Evolutionary conservation across 257 asterid genomes (phyloP).

Genomic region (Solanum neorickii): DNA sequence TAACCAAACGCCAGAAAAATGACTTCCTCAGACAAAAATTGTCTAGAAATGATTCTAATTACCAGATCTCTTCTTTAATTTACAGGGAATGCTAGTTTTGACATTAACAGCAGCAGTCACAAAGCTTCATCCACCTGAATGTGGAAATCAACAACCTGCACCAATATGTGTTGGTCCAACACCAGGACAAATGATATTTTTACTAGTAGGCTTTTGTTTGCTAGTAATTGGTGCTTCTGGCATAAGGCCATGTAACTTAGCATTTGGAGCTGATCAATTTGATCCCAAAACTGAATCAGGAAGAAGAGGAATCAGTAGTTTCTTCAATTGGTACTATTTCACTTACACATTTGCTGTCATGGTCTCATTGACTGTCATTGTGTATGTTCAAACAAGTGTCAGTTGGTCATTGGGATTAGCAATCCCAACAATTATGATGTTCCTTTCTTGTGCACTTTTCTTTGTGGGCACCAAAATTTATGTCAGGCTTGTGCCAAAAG

Average conservation of each 20-base stretch:
- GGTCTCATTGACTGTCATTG: slow-evolving; percentile 22
- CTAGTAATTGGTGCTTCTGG: slow-evolving; percentile 24
- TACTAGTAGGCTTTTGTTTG: slow-evolving; percentile 4
- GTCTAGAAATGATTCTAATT: not conserved
- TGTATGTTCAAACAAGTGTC: slow-evolving; percentile 19
- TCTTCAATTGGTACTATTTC: slow-evolving; percentile 31
- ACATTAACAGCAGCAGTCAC: slow-evolving; percentile 20
- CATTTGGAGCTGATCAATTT: slow-evolving; percentile 33
- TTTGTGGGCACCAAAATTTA: slow-evolving; percentile 14
- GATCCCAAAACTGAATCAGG: slow-evolving; percentile 25
- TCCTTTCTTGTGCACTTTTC: slow-evolving; percentile 13
- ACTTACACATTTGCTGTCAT: slow-evolving; percentile 18
- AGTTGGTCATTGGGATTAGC: slow-evolving; percentile 28
- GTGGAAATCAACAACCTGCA: not conserved
- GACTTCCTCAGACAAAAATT: not conserved
- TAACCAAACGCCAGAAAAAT: not conserved
- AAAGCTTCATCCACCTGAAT: slow-evolving; percentile 17
- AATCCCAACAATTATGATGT: slow-evolving; percentile 18
- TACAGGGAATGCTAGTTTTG: slow-evolving; percentile 25
- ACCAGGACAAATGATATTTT: slow-evolving; percentile 13
- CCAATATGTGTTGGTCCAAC: slow-evolving; percentile 7
- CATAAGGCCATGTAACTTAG: slow-evolving; percentile 26
- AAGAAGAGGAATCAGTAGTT: slow-evolving; percentile 17
- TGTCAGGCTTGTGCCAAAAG: slow-evolving; percentile 16
- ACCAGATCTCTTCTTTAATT: not conserved